Percentiles rank a stretch among this genome's conserved stretches.
phyloP scores from a whole-genome alignment of 2,329 filamentous ascomycete genomes.

The Cercospora berteroae region DNA sequence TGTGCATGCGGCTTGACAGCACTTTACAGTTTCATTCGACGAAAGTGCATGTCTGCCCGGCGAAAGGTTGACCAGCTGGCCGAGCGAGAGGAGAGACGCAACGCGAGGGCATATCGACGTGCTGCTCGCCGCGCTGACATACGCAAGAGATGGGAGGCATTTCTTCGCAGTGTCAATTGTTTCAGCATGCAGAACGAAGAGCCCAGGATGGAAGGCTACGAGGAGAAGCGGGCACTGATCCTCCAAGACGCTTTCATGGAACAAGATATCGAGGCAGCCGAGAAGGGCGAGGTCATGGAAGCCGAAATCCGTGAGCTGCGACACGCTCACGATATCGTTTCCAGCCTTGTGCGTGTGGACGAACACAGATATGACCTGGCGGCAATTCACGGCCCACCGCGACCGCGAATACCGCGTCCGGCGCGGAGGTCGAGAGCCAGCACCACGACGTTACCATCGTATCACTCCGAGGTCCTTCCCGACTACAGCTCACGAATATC shows the following conservation, averaged over 20 bases:
- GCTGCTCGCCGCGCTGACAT: conserved; percentile 54
- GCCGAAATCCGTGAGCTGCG: conserved; percentile 53
- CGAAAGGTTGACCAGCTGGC: conserved; percentile 54
- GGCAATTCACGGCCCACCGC: conserved; percentile 27
- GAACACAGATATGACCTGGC: conserved; percentile 35
- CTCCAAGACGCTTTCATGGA: conserved; percentile 40
- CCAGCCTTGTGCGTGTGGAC: conserved; percentile 31
- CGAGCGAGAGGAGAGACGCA: conserved; percentile 54
- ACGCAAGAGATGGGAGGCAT: conserved; percentile 50
- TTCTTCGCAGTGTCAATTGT: conserved; percentile 34
- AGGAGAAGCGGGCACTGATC: conserved; percentile 53
- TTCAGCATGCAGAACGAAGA: conserved; percentile 36
- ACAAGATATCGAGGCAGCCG: conserved; percentile 47
- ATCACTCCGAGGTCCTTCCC: conserved; percentile 42
- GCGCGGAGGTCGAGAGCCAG: conserved; percentile 36
- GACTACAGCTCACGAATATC: conserved; percentile 44
- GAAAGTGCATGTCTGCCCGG: conserved; percentile 51
- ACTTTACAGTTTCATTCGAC: conserved; percentile 46
- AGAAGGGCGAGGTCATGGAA: conserved; percentile 44
- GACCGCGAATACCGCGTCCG: conserved; percentile 28
- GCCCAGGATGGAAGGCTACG: conserved; percentile 44
- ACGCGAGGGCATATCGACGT: conserved; percentile 52
- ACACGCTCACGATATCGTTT: conserved; percentile 54
- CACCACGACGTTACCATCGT: conserved; percentile 37
- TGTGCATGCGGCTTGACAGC: conserved; percentile 46